Conservation (phyloP, 2,329 filamentous ascomycete species). For the Pyrenochaeta sp. region DNA sequence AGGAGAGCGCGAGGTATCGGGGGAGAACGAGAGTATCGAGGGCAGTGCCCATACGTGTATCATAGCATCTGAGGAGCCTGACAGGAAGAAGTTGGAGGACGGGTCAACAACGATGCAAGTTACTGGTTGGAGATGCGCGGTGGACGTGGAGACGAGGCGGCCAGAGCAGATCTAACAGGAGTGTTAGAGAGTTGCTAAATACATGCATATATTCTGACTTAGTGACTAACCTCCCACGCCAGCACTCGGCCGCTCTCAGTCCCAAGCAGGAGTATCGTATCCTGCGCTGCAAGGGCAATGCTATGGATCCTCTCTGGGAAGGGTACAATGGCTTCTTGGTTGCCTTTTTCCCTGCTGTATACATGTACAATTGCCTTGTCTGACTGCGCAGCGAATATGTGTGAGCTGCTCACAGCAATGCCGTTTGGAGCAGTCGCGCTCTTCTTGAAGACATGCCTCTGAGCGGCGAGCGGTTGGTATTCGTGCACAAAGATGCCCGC, state of each 20-base stretch:
- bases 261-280: constrained; percentile 76
- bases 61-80: constrained; percentile 85
- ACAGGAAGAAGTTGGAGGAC: constrained; percentile 76
- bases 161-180: constrained; percentile 72
- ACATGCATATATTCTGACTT: background rate
- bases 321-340: constrained; percentile 86
- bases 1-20: constrained; percentile 67
- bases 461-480: constrained; percentile 77
- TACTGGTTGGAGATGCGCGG: constrained; percentile 81
- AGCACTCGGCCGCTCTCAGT: constrained; percentile 86
- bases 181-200: constrained; percentile 16
- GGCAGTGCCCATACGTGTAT: constrained; percentile 91
- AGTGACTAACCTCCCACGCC: constrained; percentile 81
- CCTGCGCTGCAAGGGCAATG: constrained; percentile 73
- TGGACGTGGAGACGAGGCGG: constrained; percentile 76
- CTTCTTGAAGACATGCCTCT: constrained; percentile 87
- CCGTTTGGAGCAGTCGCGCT: constrained; percentile 82
- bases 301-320: constrained; percentile 88
- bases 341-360: constrained; percentile 82
- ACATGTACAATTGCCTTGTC: constrained; percentile 94
- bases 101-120: constrained; percentile 76
- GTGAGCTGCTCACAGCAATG: constrained; percentile 79
- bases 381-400: constrained; percentile 90
- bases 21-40: constrained; percentile 71
- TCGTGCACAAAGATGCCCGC: constrained; percentile 88